Base-by-base conservation (phyloP, 805 yeast genomes). In the Barnettozyma siamensis region DNA sequence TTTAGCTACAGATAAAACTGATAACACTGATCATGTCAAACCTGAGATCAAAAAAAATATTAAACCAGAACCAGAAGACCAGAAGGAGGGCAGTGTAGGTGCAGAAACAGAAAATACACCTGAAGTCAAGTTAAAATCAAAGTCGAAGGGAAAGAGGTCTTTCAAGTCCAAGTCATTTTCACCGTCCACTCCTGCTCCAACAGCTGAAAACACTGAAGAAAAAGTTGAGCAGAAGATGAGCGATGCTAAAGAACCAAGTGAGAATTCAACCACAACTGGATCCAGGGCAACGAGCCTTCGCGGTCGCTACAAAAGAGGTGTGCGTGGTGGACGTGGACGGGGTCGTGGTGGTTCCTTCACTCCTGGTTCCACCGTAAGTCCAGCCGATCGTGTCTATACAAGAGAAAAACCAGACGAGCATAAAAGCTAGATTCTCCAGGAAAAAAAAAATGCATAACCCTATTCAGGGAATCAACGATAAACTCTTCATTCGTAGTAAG, bases 281-380 rank as follows among this genome's bases (percentile, higher is more conserved):
- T 33, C 11, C 15, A 15, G 19, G 17, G 12, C 28, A 21, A 33
- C 20, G n/a, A 29, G 24, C 10, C n/a, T 40, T 5, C 41, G 38
- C 15, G 45, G 41, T 33, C 19, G 33, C 27, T 16, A 20, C 15
- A 28, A 38, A 42, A 11, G 48, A 45, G 33, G 55, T 5, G 30
- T 31, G n/a, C 17, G 39, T 26, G 13, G 37, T 29, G 31, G 42
- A 3, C 21, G 19, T 12, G 31, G 37, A 12, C 37, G 45, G 52
- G 44, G 47, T 51, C 32, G 33, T 30, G 33, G 32, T 30, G 30
- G 40, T 21, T 27, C 9, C 9, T 21, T 21, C 24, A 21, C 32
- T 21, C 40, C 37, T 29, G 31, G 24, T 6, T 7, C 37, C 16
- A 4, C 20, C 7, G 21, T 29, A n/a, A 21, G 21, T 19, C 27